Evolutionary conservation across 805 yeast genomes (phyloP).

Genomic region (Starmerella vaccinii): DNA sequence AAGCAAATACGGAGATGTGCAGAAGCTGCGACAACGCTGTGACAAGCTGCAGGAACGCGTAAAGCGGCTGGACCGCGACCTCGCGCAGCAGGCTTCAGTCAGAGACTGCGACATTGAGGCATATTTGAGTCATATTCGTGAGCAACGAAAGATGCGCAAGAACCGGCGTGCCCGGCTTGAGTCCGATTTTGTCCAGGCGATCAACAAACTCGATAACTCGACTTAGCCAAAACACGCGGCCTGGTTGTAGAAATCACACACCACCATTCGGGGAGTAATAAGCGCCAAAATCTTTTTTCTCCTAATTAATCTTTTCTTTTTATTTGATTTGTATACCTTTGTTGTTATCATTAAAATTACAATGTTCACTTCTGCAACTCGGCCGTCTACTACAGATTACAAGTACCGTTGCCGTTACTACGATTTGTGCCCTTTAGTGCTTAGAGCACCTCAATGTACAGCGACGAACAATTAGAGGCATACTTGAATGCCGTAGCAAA

Average conservation of each 20-base stretch:
- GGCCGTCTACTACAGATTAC: not conserved
- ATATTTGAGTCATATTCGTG: constrained; percentile 9
- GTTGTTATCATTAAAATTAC: no score
- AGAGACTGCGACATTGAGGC: not conserved
- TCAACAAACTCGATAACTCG: constrained; percentile 8
- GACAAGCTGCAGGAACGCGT: constrained; percentile 10
- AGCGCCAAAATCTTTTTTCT: no score
- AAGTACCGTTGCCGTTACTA: not conserved
- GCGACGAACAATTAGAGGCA: constrained; percentile 18
- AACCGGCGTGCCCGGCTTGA: constrained; percentile 15
- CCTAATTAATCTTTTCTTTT: no score
- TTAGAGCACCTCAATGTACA: not conserved
- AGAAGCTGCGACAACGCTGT: constrained; percentile 12
- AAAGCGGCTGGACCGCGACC: constrained; percentile 6
- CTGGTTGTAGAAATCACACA: no score
- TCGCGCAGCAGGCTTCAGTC: not conserved
- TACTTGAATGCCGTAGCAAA: constrained; percentile 15
- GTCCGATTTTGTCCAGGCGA: constrained; percentile 14
- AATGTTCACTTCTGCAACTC: no score
- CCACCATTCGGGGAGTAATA: no score
- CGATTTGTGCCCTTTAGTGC: constrained; percentile 1
- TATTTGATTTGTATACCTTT: no score
- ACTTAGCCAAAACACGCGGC: no score
- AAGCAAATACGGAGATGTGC: constrained; percentile 8
- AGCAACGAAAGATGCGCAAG: constrained; percentile 14